A percentile compares a stretch with the other conserved stretches of the same genome.
Evolutionary conservation across 352 stramenopile genomes (phyloP).

Genomic region (Phytophthora niederhauseri): DNA sequence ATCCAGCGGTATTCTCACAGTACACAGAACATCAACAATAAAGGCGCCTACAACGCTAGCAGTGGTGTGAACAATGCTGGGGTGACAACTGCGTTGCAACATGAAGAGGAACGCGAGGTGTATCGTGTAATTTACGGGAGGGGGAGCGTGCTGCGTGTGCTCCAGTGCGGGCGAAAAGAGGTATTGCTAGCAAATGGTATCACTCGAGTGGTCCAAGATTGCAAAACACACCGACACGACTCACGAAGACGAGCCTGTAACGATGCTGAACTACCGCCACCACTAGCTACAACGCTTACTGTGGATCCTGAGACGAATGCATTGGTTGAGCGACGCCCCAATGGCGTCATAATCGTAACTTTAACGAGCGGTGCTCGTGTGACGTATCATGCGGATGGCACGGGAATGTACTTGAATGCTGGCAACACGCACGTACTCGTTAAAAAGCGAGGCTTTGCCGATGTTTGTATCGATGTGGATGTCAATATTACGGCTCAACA

Average conservation of each 20-base stretch:
- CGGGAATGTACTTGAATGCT: constrained; percentile 59
- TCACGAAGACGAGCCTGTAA: constrained; percentile 2
- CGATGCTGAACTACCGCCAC: constrained; percentile 8
- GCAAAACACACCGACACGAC: constrained; percentile 8
- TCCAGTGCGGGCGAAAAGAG: constrained; percentile 39
- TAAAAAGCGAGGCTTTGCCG: constrained; percentile 52
- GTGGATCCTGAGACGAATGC: constrained; percentile 79
- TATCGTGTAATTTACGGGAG: constrained; percentile 66
- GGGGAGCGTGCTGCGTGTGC: constrained; percentile 57
- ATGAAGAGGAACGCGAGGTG: constrained; percentile 3
- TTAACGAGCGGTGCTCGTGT: constrained; percentile 61
- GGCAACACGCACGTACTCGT: constrained; percentile 59
- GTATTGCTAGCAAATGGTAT: constrained; percentile 63
- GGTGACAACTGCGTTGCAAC: constrained; percentile 1
- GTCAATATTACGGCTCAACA: constrained; percentile 65
- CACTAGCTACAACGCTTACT: constrained; percentile 29
- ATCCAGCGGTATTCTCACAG: constrained; percentile 40
- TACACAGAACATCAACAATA: not conserved
- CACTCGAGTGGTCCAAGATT: constrained; percentile 26
- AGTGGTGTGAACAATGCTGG: not conserved
- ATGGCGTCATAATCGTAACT: constrained; percentile 67
- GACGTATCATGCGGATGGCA: constrained; percentile 73
- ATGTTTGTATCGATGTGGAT: constrained; percentile 74
- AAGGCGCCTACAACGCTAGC: not conserved
- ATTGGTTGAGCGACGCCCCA: constrained; percentile 52